These are phyloP conservation scores for Halophytophthora polymorphica DNA, from an alignment of 352 stramenopile genomes.

Conservation along the genomic window DNA sequence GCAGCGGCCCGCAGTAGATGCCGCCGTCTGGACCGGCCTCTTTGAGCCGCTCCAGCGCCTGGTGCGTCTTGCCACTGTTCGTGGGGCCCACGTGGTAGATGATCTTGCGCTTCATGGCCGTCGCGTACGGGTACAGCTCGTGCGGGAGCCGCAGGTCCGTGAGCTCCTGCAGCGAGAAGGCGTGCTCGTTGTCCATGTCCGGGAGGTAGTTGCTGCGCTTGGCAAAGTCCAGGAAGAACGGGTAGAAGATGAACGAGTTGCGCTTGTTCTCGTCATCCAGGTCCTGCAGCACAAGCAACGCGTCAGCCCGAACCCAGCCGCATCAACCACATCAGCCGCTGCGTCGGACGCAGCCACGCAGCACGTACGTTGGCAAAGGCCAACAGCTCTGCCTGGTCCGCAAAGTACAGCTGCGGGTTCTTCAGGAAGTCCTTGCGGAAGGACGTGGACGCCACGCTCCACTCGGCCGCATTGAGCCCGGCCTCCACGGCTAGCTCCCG, in stretches of 20 bases:
- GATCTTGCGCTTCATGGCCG: conserved; percentile 78
- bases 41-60: conserved; percentile 92
- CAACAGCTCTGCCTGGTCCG: conserved; percentile 47
- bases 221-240: conserved; percentile 67
- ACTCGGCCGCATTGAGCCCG: conserved; percentile 62
- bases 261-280: conserved; percentile 47
- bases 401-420: conserved; percentile 52
- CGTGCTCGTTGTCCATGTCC: conserved; percentile 32
- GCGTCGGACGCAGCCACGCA: too few relatives aligned
- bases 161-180: conserved; percentile 60
- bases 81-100: conserved; percentile 93
- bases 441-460: conserved; percentile 44
- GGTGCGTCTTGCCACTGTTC: conserved; percentile 97
- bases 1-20: conserved; percentile 94
- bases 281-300: conserved; percentile 20
- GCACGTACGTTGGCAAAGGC: conserved; percentile 38
- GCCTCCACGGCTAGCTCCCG: conserved; percentile 64
- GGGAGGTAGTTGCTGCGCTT: conserved; percentile 34
- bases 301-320: too few relatives aligned
- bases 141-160: conserved; percentile 75
- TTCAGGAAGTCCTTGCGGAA: conserved; percentile 68
- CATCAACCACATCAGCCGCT: too few relatives aligned
- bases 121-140: conserved; percentile 81
- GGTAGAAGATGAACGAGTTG: conserved; percentile 74
- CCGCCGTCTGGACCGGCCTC: conserved; percentile 79